phyloP scores from a whole-genome alignment of 352 stramenopile species.

The Phytophthora melonis region DNA sequence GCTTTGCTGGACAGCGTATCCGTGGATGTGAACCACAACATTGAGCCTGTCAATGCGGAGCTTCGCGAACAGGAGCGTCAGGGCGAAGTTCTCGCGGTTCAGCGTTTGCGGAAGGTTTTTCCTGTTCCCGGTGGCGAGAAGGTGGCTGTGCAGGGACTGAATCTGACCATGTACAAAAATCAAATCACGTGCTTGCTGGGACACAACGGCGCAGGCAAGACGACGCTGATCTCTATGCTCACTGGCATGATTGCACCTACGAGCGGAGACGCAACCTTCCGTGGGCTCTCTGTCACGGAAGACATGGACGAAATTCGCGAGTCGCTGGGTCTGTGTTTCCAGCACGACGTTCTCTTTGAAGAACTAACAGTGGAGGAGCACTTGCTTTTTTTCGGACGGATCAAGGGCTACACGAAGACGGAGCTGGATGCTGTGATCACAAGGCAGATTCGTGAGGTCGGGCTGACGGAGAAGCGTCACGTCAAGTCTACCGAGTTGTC shows the following conservation, averaged over 20 bases:
- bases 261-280: constrained; percentile 70
- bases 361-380: constrained; percentile 85
- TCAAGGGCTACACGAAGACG: constrained; percentile 62
- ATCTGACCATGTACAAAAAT: constrained; percentile 90
- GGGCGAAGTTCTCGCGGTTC: constrained; percentile 53
- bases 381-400: constrained; percentile 69
- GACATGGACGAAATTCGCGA: constrained; percentile 82
- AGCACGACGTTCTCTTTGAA: constrained; percentile 85
- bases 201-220: constrained; percentile 94
- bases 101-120: constrained; percentile 73
- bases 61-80: constrained; percentile 47
- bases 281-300: constrained; percentile 71
- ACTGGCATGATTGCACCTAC: constrained; percentile 82
- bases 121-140: constrained; percentile 79
- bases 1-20: constrained; percentile 42
- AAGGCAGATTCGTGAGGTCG: constrained; percentile 63
- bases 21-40: constrained; percentile 45
- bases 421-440: constrained; percentile 47
- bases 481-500: constrained; percentile 71
- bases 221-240: constrained; percentile 92
- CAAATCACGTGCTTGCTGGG: constrained; percentile 93
- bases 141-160: constrained; percentile 82
- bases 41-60: constrained; percentile 51
- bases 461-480: constrained; percentile 69
- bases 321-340: constrained; percentile 82